Evolutionary conservation across 2,329 filamentous ascomycete species (phyloP).

Genomic region (Sodiomyces alkalinus): DNA sequence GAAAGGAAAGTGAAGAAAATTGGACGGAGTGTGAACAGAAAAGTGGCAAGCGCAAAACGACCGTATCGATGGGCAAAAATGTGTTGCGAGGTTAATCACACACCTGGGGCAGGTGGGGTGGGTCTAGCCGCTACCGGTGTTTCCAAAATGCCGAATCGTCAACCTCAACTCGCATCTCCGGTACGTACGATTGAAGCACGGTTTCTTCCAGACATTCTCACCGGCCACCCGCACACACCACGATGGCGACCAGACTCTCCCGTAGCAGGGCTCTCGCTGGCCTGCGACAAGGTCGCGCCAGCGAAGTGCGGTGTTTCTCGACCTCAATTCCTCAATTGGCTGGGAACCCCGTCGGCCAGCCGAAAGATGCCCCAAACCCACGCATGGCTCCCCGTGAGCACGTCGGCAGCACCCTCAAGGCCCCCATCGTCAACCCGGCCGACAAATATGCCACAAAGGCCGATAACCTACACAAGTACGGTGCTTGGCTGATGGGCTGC

Average conservation of each 20-base stretch:
- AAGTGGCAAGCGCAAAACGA: no score
- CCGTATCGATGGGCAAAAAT: no score
- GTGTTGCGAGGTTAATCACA: no score
- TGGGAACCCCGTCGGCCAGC: slow-evolving; percentile 12
- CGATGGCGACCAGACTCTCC: slow-evolving; percentile 46
- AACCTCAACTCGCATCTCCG: slow-evolving; percentile 6
- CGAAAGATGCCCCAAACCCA: slow-evolving; percentile 51
- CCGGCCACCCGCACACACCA: slow-evolving; percentile 12
- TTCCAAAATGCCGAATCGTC: no score
- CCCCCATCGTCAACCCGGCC: slow-evolving; percentile 73
- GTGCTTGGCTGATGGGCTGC: slow-evolving; percentile 91
- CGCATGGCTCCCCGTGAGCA: slow-evolving; percentile 45
- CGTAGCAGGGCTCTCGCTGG: slow-evolving; percentile 37
- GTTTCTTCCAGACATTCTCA: slow-evolving; percentile 7
- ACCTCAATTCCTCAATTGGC: slow-evolving; percentile 9
- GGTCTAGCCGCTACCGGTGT: not conserved
- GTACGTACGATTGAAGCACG: no score
- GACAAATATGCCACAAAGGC: slow-evolving; percentile 86
- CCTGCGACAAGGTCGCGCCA: slow-evolving; percentile 7
- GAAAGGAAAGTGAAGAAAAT: not conserved
- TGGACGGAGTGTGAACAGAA: no score
- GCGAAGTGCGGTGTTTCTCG: slow-evolving; percentile 9
- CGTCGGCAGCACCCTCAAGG: slow-evolving; percentile 48
- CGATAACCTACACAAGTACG: slow-evolving; percentile 82
- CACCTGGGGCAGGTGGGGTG: not conserved